Base-by-base conservation (phyloP, 345 rosid genomes). In the Populus alba region DNA sequence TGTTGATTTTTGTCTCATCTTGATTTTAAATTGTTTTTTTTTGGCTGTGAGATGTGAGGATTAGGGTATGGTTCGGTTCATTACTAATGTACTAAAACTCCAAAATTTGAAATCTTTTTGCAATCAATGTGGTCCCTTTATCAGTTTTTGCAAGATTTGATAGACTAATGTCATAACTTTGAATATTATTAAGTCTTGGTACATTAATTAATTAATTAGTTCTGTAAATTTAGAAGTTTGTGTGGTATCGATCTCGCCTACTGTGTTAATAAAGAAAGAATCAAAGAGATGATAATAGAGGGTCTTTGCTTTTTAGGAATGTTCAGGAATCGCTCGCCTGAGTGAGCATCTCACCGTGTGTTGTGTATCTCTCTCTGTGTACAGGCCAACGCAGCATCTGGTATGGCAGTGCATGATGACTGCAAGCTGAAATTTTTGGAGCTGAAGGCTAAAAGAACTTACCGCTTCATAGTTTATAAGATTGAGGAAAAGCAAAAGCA, bases 351-450 rank as follows among this genome's bases (percentile, higher is more conserved):
- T 59, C 29, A 23, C 63, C 51, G 5, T 22, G n/a, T 22, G 22
- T 33, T 31, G 20, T 43, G 10, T 75, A 37, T 37, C n/a, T 41
- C n/a, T 66, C 2, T 47, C 10, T 45, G 22, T 39, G 41, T 68
- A 16, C 67, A 77, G 91, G 90, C 90, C 63, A 88, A 88, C 51
- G 91, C 88, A 10, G 87, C 91, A 16, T 88, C 91, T 4, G 91
- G 91, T 10, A 85, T 88, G 86, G 89, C 87, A 72, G 91, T 88
- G 81, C 90, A 88, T 37, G 90, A 88, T 73, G 91, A 89, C 72
- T 89, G 91, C 84, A 89, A 87, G 82, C 81, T 89, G 20, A 89
- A 62, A 77, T 89, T 89, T 71, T 75, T 89, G 81, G 91, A 85
- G 80, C 77, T 89, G 83, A 89, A 89, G 81, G 87, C 90, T 11